Base-by-base conservation (phyloP, 2,329 filamentous ascomycete genomes). In the Colletotrichum chlorophyti region DNA sequence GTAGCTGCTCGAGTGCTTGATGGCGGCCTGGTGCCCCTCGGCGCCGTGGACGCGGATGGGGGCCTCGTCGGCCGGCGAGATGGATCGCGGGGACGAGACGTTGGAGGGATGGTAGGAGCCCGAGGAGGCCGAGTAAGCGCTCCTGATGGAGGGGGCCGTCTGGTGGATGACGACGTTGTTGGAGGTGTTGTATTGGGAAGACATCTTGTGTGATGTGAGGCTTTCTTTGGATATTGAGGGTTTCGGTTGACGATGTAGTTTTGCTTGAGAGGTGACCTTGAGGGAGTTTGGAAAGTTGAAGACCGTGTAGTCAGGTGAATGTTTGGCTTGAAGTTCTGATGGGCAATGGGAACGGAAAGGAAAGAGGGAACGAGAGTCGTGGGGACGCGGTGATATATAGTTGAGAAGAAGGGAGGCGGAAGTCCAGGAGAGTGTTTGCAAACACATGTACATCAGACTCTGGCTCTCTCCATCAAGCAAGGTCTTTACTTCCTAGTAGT, bases 161-260 rank as follows among this genome's bases (percentile, higher is more conserved):
- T 74, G 72, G 63, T 74, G 73, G 54, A 74, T 65, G 51, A 73
- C 63, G 46, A 71, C 67, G n/a, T n/a, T n/a, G n/a, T 38, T 49
- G 35, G 61, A 61, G 63, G 61, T 61, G 58, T 61, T 63, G 45
- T 51, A 53, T 40, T 23, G 43, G 42, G 47, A 72, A 68, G 62
- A 45, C 62, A 49, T 54, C 35, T 51, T 63, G 43, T 29, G 38
- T 27, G 21, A 21, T 34, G 32, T 47, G 26, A 32, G 19, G 26
- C 27, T 12, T n/a, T 29, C n/a, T 15, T n/a, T 27, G 17, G 24
- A 42, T 51, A 3, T 38, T 26, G 23, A 24, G 45, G 27, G 10
- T 21, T 15, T 17, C 10, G 17, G 15, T 12, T 38, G 27, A 31
- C 38, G 27, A 31, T 23, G 34, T n/a, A 37, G 4, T 24, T 35